Base-by-base conservation (phyloP, 192 early-diverging fungal species). In the Kappamyces sp. region DNA sequence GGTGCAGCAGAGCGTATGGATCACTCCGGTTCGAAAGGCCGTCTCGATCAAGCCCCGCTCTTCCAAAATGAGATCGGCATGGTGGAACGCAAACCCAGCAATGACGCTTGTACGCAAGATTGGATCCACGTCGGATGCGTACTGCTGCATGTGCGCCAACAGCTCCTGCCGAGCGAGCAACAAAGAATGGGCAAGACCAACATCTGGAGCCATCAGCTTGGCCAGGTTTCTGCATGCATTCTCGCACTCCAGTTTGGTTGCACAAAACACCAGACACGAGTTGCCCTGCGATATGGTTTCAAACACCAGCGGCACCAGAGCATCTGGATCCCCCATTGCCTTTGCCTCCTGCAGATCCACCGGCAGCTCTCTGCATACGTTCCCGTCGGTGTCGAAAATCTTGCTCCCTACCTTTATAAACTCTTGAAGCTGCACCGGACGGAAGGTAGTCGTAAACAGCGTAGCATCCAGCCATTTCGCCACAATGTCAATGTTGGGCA, bases 1-100 rank as follows among this genome's bases (percentile, higher is more conserved):
- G 0, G 71, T 73, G 37, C 58, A 59, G n/a, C 54, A 46, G 8
- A 73, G 62, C 7, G 66, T 41, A 38, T 71, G 42, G 7, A 73
- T 66, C 31, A 60, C 9, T 7, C 71, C 71, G 1, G 59, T 23
- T 12, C 72, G 71, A 61, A 63, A 73, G 8, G 69, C 69, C 37
- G 67, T 64, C 49, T 71, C 69, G 9, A 71, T 68, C n/a, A 71
- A 55, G 13, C 67, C 69, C 33, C 55, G 40, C 42, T 71, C 69
- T 52, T 71, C 70, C 9, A 66, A 61, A 2, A 48, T 73, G 7
- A 71, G 41, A 55, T 0, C 70, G 59, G 71, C 31, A n/a, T 70
- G 68, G 41, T 73, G 68, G 40, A 60, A 74, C 3, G 69, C 71
- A 9, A 66, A 49, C 15, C 69, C 72, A 9, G 36, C 46, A 42